Evolutionary conservation across 2,329 filamentous ascomycete genomes (phyloP), one percentile per base, ranked within the genome.

Genomic region (Periconia sp.): DNA sequence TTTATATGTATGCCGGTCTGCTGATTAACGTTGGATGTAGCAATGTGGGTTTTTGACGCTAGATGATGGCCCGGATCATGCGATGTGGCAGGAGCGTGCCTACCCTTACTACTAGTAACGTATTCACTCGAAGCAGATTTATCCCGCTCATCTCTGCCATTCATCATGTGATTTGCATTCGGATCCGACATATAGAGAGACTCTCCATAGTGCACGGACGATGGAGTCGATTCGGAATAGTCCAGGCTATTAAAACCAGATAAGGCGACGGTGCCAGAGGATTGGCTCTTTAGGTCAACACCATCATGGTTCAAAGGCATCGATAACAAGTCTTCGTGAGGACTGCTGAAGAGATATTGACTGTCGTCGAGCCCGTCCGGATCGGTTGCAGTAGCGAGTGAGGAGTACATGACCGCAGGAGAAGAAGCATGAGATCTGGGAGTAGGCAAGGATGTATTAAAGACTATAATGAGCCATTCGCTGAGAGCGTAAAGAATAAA

Each of bases 181-280:
- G 50, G 42, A 41, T 72, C 69, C 18, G 66, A 72, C 52, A 56
- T 56, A 48, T 69, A 66, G 41, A 63, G 63, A 33, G 52, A 50
- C 43, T 71, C 66, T 44, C 63, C 63, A 40, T 65, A 65, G 48
- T 71, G 69, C 54, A 68, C 60, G 51, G 69, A 72, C 46, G 69
- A 72, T 46, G 65, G 53, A 42, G 59, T 62, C 19, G 69, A 71
- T 54, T 71, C 68, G 56, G 63, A 62, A 62, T 70, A 72, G 43
- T 57, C 66, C 43, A 70, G 48, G 52, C 61, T 61, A 54, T 65
- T 61, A 57, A 70, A 63, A 48, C 57, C 59, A 39, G 61, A 44
- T 47, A 68, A 64, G 22, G 63, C 50, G 40, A 57, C 46, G 17
- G 48, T 40, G 36, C 47, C 40, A 47, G 56, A 52, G 33, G 59